Base-by-base conservation (phyloP, 1,284 basidiomycete species). In the Cryptococcus hybrid region DNA sequence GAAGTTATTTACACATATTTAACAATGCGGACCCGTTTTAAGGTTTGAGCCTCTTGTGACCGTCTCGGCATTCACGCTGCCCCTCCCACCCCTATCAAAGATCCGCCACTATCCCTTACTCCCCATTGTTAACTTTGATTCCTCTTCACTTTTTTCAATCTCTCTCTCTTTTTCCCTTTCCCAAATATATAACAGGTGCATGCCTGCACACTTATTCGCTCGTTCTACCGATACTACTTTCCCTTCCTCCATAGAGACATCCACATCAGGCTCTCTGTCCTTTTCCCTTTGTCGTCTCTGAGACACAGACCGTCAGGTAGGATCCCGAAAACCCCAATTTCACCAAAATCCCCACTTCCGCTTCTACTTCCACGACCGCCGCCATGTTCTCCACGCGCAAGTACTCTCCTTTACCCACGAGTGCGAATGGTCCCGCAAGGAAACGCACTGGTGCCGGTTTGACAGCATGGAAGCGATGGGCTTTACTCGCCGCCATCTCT, bases 341-440 rank as follows among this genome's bases (percentile, higher is more conserved):
- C 47, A 18, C 13, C 15, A 18, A 24, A 48, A 37, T 30, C 40
- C 7, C 43, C 30, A 47, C 51, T 12, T 45, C 47, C 7, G 12
- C 46, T 11, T 44, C 45, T 18, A 34, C 35, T 30, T 9, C 48
- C 47, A 45, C 54, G n/a, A 45, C 55, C 12, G 24, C 45, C 37
- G 18, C 45, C 35, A 77, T 77, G 75, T 77, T 77, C 61, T 55
- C 56, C 38, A 57, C 62, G 38, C 61, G 72, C 40, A 74, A 75
- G 56, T 77, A 77, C 59, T 58, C 71, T 11, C 72, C 74, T 42
- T 63, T 77, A 3, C 75, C 75, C 12, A 74, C 70, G n/a, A 66
- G 58, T 46, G 49, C 66, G 8, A 62, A 62, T 55, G 24, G 13
- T 7, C 58, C 52, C 15, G 54, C 51, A 18, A 60, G 71, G 34